These are phyloP conservation scores for Aspergillus puulaauensis DNA, from an alignment of 2,329 filamentous ascomycete species.

Conservation along the genomic window DNA sequence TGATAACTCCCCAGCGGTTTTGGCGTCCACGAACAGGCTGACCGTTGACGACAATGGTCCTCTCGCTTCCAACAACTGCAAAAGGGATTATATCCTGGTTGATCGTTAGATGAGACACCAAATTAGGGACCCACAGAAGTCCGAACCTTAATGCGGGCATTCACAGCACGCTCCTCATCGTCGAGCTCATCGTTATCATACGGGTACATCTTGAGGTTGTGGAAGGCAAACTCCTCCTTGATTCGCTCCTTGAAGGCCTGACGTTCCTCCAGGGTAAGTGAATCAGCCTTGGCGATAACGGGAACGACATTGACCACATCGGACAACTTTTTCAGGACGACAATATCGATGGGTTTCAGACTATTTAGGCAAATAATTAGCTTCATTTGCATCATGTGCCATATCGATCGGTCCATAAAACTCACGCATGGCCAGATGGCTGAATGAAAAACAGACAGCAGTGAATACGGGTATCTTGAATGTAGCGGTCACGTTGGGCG, in stretches of 20 bases:
- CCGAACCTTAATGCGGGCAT: constrained; percentile 90
- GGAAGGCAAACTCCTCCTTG: constrained; percentile 99
- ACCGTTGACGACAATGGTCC: constrained; percentile 94
- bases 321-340: constrained; percentile 98
- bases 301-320: constrained; percentile 99
- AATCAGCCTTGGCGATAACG: constrained; percentile 97
- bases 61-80: constrained; percentile 96
- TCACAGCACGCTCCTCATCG: constrained; percentile 89
- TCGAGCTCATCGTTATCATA: constrained; percentile 99
- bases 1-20: constrained; percentile 99
- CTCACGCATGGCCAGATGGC: constrained; percentile 85
- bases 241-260: constrained; percentile 97
- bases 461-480: constrained; percentile 98
- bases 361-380: constrained; percentile 28
- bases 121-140: neutral
- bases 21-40: constrained; percentile 97
- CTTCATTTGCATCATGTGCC: neutral
- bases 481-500: constrained; percentile 97
- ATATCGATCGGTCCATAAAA: constrained; percentile 2
- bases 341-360: constrained; percentile 98
- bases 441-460: constrained; percentile 99
- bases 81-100: constrained; percentile 86
- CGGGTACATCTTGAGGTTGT: constrained; percentile 99
- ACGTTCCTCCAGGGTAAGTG: constrained; percentile 91
- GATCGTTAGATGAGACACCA: constrained; percentile 18